Conservation (phyloP, 768 basidiomycete genomes). For the Hydnomerulius pinastri region DNA sequence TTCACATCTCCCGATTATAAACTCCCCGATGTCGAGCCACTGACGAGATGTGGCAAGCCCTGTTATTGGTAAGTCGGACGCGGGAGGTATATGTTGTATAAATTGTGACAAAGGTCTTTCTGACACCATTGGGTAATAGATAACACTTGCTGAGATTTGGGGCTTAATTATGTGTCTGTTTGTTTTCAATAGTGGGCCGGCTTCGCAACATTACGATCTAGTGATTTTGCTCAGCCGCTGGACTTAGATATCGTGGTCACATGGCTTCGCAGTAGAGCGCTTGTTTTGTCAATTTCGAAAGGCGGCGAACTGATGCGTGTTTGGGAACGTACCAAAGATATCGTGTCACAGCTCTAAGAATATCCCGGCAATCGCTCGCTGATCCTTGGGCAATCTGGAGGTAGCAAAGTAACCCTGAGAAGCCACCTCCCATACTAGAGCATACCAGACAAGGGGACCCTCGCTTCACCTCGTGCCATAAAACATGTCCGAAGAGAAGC, state of each 20-base stretch:
- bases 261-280: no score
- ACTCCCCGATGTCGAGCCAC: no score
- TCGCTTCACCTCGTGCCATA: conserved; percentile 3
- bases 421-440: not conserved
- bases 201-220: not conserved
- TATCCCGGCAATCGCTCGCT: not conserved
- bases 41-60: no score
- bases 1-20: no score
- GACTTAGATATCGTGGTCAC: no score
- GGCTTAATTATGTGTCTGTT: not conserved
- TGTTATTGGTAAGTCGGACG: no score
- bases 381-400: not conserved
- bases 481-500: conserved; percentile 15
- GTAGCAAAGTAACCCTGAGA: not conserved
- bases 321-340: not conserved
- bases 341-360: not conserved
- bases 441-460: conserved; percentile 1
- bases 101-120: no score
- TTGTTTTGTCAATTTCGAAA: not conserved
- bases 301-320: not conserved
- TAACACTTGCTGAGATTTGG: no score
- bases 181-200: no score
- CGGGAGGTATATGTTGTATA: no score
- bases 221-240: no score
- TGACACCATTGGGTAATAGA: no score